Evolutionary conservation across 176 grass and related monocot genomes (phyloP).

Genomic region (Pontederia paniculata): DNA sequence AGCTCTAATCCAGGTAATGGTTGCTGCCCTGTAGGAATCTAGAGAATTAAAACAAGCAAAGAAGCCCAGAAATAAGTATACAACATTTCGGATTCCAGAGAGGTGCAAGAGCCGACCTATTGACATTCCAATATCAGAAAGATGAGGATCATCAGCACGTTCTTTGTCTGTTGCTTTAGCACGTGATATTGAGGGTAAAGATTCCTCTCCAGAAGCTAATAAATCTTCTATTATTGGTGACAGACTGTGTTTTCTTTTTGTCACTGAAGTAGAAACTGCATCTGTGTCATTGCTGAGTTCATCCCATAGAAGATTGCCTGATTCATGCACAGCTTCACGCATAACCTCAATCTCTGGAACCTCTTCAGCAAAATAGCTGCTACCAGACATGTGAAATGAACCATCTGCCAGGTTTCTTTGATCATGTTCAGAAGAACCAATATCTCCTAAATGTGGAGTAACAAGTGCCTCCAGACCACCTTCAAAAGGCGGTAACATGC

Average conservation of each 20-base stretch:
- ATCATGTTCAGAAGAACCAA: conserved; percentile 14
- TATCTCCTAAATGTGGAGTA: conserved; percentile 14
- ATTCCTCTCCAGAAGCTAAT: conserved; percentile 22
- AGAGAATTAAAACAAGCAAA: not conserved
- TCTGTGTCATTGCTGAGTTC: conserved; percentile 25
- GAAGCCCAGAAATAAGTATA: not conserved
- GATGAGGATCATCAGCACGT: conserved; percentile 10
- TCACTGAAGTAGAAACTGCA: conserved; percentile 22
- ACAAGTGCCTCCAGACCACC: conserved; percentile 22
- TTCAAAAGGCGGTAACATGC: conserved; percentile 44
- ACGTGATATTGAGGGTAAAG: conserved; percentile 20
- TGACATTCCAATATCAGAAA: conserved; percentile 2
- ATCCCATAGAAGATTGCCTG: conserved; percentile 12
- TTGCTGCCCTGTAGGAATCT: not conserved
- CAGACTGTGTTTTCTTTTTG: conserved; percentile 23
- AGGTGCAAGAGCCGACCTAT: conserved; percentile 23
- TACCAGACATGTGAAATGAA: conserved; percentile 6
- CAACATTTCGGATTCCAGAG: not conserved
- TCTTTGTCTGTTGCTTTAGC: not conserved
- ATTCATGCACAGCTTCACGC: conserved; percentile 27
- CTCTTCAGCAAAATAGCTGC: conserved; percentile 22
- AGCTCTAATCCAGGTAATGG: conserved; percentile 13
- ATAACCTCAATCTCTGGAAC: conserved; percentile 31
- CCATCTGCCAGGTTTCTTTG: conserved; percentile 13
- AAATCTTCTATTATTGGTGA: conserved; percentile 13